Evolutionary conservation across 108 stramenopile genomes (phyloP).

Genomic region (Skeletonema grethae): DNA sequence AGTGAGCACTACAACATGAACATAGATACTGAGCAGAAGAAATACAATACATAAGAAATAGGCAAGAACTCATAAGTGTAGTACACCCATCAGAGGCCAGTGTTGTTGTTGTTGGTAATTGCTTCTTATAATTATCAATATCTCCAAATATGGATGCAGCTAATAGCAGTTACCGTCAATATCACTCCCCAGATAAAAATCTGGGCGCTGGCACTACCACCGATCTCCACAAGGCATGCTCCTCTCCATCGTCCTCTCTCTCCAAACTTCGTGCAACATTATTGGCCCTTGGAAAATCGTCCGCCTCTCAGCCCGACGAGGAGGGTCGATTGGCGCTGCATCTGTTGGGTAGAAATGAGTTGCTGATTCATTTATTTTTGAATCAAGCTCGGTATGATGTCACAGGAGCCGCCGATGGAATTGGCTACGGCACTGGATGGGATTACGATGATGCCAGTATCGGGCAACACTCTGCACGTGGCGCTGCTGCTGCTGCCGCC

Average conservation of each 20-base stretch:
- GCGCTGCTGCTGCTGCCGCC: not conserved
- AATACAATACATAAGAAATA: too few species aligned
- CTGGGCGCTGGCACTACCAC: constrained; percentile 15
- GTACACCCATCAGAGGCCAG: too few species aligned
- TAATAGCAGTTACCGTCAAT: not conserved
- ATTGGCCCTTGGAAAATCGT: constrained; percentile 30
- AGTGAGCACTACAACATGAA: too few species aligned
- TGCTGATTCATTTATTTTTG: constrained; percentile 47
- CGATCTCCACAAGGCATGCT: constrained; percentile 46
- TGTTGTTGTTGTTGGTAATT: too few species aligned
- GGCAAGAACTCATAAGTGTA: too few species aligned
- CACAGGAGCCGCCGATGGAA: not conserved
- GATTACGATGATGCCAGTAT: constrained; percentile 6
- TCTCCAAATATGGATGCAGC: not conserved
- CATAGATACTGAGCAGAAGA: too few species aligned
- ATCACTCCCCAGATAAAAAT: constrained; percentile 2
- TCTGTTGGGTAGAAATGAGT: constrained; percentile 37
- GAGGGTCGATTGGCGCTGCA: constrained; percentile 38
- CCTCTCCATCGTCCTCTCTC: constrained; percentile 48
- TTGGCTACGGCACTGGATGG: not conserved
- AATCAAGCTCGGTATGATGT: constrained; percentile 43
- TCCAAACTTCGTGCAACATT: constrained; percentile 55
- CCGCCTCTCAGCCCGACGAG: constrained; percentile 29
- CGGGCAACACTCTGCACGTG: constrained; percentile 11
- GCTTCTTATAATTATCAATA: not conserved